Evolutionary conservation across 148 eudicot genomes (phyloP), one percentile per base, ranked within the genome.

Genomic region (Spergularia marina): DNA sequence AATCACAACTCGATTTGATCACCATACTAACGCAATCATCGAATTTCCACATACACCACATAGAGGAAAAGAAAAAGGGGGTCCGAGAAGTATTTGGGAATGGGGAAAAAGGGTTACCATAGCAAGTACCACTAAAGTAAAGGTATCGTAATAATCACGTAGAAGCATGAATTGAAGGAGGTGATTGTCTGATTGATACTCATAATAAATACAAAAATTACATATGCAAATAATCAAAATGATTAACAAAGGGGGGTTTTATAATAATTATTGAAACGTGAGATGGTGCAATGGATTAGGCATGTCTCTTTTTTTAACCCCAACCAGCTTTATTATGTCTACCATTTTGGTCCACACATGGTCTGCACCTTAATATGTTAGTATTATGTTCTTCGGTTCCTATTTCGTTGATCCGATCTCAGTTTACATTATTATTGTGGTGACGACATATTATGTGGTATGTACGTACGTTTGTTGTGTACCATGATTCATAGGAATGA

Each of bases 181-280:
- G 47, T 7, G 62, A 71, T 30, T 30, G 36, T 30, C 36, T 30
- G 36, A 30, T 30, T 69, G 56, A 39, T 36, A 15, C 4, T 30
- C 20, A 56, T 14, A 16, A 56, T 14, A 56, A 30, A 30, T 30
- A 14, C 17, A 56, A 14, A 56, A 14, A 56, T 14, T 16, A 64
- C 12, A 36, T 34, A n/a, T 18, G 17, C 12, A 36, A 39, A 2
- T 8, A 71, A 36, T 2, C 49, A 65, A 18, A 67, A 62, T 64
- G 66, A 62, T 44, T 30, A 57, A 41, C 0, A 62, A 49, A 69
- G 47, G 25, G 36, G 36, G 55, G 25, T 1, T 4, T 52, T 44
- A 54, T 44, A 58, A 78, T 30, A 30, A 30, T 30, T 30, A 30
- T 76, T 75, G 78, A 75, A 68, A 78, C 58, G 59, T 65, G 81